A percentile compares a stretch with the other conserved stretches of the same genome.
phyloP scores from a whole-genome alignment of 352 stramenopile genomes.

The Thalassiosira sp. region DNA sequence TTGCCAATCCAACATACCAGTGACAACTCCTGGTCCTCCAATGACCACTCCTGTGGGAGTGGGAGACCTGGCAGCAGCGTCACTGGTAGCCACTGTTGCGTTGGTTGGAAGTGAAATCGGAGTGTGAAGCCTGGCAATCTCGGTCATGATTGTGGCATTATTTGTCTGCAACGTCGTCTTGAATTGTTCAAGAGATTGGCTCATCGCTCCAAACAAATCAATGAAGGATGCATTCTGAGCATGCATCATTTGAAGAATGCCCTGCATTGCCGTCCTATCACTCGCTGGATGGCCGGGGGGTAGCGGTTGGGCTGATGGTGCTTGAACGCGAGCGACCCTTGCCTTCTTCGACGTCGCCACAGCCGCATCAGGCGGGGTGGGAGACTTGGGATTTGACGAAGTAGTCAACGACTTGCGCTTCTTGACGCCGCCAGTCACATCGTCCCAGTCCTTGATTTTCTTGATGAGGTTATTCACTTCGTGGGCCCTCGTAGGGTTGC shows the following conservation, averaged over 20 bases:
- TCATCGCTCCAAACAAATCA: slow-evolving; percentile 16
- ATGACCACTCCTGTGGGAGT: no score
- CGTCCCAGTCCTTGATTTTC: slow-evolving; percentile 14
- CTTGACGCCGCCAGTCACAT: slow-evolving; percentile 12
- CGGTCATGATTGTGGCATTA: slow-evolving; percentile 25
- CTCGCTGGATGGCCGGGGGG: no score
- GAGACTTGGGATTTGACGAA: background rate
- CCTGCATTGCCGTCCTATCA: slow-evolving; percentile 4
- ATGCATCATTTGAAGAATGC: slow-evolving; percentile 19
- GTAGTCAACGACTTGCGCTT: slow-evolving; percentile 18
- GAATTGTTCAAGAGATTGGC: slow-evolving; percentile 15
- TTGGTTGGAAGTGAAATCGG: background rate
- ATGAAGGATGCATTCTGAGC: slow-evolving; percentile 29
- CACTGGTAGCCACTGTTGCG: background rate
- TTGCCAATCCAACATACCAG: slow-evolving; percentile 1
- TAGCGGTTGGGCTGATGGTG: no score
- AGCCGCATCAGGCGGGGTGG: no score
- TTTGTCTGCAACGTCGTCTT: slow-evolving; percentile 15
- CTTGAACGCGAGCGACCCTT: background rate
- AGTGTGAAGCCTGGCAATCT: slow-evolving; percentile 4
- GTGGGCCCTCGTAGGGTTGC: slow-evolving; percentile 34
- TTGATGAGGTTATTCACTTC: slow-evolving; percentile 42
- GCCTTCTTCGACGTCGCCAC: slow-evolving; percentile 22
- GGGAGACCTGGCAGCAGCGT: background rate
- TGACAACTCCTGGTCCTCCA: background rate